phyloP scores from a whole-genome alignment of 768 basidiomycete species.

The Lactarius indigo region DNA sequence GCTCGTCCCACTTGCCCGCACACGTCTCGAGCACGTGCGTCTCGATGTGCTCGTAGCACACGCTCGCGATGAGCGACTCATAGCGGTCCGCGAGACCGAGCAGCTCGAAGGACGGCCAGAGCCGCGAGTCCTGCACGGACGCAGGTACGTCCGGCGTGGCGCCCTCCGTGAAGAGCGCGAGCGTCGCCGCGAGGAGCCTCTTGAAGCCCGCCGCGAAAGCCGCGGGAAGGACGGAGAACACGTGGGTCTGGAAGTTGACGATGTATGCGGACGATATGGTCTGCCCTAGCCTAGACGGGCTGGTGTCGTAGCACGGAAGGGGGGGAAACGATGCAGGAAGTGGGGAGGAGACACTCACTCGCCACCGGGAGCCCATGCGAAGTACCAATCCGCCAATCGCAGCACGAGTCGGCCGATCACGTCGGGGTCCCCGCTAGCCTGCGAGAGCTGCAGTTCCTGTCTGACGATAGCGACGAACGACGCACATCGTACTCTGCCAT shows the following conservation, averaged over 20 bases:
- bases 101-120: conserved; percentile 62
- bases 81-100: conserved; percentile 80
- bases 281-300: conserved; percentile 49
- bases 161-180: conserved; percentile 31
- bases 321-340: neutral
- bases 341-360: conserved; percentile 45
- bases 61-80: conserved; percentile 76
- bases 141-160: conserved; percentile 20
- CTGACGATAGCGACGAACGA: neutral
- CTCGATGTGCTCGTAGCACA: conserved; percentile 87
- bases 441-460: neutral
- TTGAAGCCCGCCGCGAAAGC: conserved; percentile 68
- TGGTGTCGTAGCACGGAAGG: conserved; percentile 14
- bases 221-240: conserved; percentile 69
- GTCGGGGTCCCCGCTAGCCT: conserved; percentile 48
- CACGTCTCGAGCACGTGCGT: conserved; percentile 63
- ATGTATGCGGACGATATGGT: conserved; percentile 60
- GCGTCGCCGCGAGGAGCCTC: conserved; percentile 56
- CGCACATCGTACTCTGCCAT: conserved; percentile 64
- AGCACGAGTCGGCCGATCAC: conserved; percentile 53
- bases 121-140: conserved; percentile 33
- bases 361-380: conserved; percentile 63
- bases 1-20: conserved; percentile 63
- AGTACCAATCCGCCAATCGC: conserved; percentile 67
- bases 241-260: conserved; percentile 66